Evolutionary conservation across 169 alveolate genomes (phyloP).

Genomic region (Eimeria necatrix): DNA sequence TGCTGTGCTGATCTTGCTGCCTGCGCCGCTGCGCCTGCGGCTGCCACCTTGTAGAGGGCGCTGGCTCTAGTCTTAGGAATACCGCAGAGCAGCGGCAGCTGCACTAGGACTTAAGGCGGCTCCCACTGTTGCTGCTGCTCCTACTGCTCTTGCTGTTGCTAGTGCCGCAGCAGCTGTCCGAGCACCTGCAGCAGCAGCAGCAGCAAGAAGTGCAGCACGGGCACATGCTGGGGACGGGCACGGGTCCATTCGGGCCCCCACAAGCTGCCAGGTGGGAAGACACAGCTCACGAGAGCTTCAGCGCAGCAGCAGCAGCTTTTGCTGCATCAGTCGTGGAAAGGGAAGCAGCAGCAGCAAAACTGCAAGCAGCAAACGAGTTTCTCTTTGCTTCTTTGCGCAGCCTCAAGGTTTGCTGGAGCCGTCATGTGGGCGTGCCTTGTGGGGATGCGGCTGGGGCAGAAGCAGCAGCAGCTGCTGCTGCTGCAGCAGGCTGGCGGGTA

Average conservation of each 20-base stretch:
- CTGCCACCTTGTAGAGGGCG: no score
- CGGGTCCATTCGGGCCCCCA: background rate
- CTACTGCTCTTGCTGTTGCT: background rate
- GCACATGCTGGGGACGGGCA: background rate
- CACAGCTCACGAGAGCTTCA: background rate
- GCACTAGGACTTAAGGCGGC: background rate
- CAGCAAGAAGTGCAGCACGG: background rate
- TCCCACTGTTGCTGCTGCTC: background rate
- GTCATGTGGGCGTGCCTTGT: conserved; percentile 42
- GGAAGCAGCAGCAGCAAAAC: background rate
- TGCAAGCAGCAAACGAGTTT: background rate
- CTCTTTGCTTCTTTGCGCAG: background rate
- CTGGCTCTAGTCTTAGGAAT: no score
- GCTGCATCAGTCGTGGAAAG: background rate
- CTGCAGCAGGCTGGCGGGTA: conserved; percentile 27
- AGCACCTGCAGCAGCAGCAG: conserved; percentile 47
- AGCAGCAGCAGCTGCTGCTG: conserved; percentile 26
- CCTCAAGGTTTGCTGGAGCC: conserved; percentile 24
- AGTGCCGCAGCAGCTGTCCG: background rate
- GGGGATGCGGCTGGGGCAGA: background rate
- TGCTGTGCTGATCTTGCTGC: background rate
- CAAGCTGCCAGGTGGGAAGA: conserved; percentile 25
- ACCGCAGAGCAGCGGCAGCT: no score
- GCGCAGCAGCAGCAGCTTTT: background rate
- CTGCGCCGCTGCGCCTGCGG: no score